A percentile compares a stretch with the other conserved stretches of the same genome.
These are phyloP conservation scores for Saccharomycopsis sp. DNA, from an alignment of 805 yeast species.

Conservation along the genomic window DNA sequence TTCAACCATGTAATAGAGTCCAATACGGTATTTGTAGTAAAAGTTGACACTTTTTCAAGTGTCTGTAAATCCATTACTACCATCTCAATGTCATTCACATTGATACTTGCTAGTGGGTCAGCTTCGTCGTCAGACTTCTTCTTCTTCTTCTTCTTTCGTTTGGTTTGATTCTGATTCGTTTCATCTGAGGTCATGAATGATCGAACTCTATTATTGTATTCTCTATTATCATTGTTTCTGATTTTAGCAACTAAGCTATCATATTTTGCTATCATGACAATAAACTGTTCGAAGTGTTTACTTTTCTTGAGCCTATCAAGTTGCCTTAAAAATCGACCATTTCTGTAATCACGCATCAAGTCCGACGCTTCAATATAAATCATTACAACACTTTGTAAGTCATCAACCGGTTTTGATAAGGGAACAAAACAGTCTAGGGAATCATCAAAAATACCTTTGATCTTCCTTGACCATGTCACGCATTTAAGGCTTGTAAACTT, in stretches of 20 bases:
- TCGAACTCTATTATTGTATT: constrained; percentile 13
- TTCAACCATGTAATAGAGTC: constrained; percentile 16
- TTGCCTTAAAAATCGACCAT: constrained; percentile 9
- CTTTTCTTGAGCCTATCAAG: constrained; percentile 5
- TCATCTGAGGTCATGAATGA: constrained; percentile 4
- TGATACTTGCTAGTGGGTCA: background rate
- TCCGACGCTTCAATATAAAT: constrained; percentile 14
- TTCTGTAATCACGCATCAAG: constrained; percentile 7
- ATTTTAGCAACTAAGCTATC: constrained; percentile 5
- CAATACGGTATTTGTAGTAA: constrained; percentile 9
- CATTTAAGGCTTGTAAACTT: constrained; percentile 2
- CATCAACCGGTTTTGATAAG: background rate
- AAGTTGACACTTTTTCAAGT: constrained; percentile 5
- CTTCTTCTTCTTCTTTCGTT: constrained; percentile 1
- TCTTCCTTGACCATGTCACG: constrained; percentile 12
- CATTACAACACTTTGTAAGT: constrained; percentile 3
- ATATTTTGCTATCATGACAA: constrained; percentile 13
- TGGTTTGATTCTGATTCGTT: background rate
- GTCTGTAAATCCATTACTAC: constrained; percentile 12
- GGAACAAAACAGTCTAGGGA: constrained; percentile 15
- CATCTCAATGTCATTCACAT: constrained; percentile 8
- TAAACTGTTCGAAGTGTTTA: constrained; percentile 7
- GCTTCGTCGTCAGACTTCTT: constrained; percentile 1
- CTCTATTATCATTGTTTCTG: constrained; percentile 10
- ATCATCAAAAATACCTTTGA: constrained; percentile 6